Evolutionary conservation across 1,284 basidiomycete genomes (phyloP).

Genomic region (Trichosporon ovoides): DNA sequence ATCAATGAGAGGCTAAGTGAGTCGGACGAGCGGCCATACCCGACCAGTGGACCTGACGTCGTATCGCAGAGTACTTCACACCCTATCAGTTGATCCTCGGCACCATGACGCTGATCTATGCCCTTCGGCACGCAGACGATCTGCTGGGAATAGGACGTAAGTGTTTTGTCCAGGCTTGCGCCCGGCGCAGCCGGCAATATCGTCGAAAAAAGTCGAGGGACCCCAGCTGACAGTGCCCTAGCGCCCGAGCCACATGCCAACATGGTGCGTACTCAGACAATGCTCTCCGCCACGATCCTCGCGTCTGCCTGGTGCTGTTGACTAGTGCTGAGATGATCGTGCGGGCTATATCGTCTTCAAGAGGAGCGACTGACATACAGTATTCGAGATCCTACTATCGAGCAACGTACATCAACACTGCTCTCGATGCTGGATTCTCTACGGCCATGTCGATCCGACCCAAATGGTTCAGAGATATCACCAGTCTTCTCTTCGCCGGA

Average conservation of each 20-base stretch:
- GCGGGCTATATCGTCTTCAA: neutral
- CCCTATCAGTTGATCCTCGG: constrained; percentile 91
- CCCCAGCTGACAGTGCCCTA: constrained; percentile 36
- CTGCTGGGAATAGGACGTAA: constrained; percentile 74
- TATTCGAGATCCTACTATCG: constrained; percentile 91
- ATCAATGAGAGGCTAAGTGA: constrained; percentile 44
- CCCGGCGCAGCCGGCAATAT: too few relatives aligned
- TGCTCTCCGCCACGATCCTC: neutral
- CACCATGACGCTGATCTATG: constrained; percentile 78
- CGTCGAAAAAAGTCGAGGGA: neutral
- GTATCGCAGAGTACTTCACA: constrained; percentile 66
- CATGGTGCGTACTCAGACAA: constrained; percentile 57
- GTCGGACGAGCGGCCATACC: constrained; percentile 11
- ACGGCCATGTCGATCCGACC: constrained; percentile 90
- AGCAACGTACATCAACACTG: constrained; percentile 89
- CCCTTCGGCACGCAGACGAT: constrained; percentile 78
- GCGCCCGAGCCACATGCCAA: constrained; percentile 89
- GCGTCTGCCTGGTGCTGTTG: neutral
- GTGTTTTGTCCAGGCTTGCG: constrained; percentile 30
- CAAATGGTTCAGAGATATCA: constrained; percentile 83
- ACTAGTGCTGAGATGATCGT: too few relatives aligned
- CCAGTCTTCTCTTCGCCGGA: constrained; percentile 72
- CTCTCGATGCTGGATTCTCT: constrained; percentile 94
- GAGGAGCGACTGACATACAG: constrained; percentile 55
- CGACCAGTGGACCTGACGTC: constrained; percentile 8